phyloP scores from a whole-genome alignment of 2,329 filamentous ascomycete species.

The Sporothrix mexicana region DNA sequence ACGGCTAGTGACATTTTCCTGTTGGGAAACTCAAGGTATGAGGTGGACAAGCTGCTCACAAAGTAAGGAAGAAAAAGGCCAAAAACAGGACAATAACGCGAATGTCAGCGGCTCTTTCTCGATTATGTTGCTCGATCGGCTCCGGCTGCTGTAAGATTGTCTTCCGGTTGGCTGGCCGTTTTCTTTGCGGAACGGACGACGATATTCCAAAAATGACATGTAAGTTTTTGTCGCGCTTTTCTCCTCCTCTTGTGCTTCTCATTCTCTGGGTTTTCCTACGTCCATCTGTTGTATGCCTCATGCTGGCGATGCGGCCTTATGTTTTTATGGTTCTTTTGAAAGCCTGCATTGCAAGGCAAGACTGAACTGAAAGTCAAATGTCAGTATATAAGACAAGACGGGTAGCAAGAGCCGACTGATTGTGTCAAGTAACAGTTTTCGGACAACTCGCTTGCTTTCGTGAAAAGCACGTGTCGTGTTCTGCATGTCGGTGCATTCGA shows the following conservation, averaged over 20 bases:
- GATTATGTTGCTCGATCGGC: neutral
- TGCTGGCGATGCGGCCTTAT: neutral
- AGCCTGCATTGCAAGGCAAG: neutral
- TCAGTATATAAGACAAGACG: neutral
- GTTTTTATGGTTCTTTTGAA: neutral
- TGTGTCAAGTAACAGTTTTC: neutral
- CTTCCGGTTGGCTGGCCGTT: slow-evolving; percentile 31
- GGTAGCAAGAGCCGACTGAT: neutral
- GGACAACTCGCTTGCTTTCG: neutral
- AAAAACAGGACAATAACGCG: neutral
- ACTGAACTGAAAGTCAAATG: neutral
- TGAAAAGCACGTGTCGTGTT: neutral
- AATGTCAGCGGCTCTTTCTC: neutral
- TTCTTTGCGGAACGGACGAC: slow-evolving; percentile 28
- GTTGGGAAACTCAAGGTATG: slow-evolving; percentile 11
- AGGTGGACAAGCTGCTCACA: neutral
- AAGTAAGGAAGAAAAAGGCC: neutral
- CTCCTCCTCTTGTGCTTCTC: neutral
- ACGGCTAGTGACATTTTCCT: slow-evolving; percentile 27
- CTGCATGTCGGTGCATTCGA: neutral
- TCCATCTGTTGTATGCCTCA: neutral
- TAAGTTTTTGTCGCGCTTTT: neutral
- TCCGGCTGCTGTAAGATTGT: slow-evolving; percentile 9
- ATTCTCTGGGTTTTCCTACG: too few species aligned
- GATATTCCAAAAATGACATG: slow-evolving; percentile 4